Evolutionary conservation across 768 basidiomycete genomes (phyloP).

Genomic region (Vararia minispora): DNA sequence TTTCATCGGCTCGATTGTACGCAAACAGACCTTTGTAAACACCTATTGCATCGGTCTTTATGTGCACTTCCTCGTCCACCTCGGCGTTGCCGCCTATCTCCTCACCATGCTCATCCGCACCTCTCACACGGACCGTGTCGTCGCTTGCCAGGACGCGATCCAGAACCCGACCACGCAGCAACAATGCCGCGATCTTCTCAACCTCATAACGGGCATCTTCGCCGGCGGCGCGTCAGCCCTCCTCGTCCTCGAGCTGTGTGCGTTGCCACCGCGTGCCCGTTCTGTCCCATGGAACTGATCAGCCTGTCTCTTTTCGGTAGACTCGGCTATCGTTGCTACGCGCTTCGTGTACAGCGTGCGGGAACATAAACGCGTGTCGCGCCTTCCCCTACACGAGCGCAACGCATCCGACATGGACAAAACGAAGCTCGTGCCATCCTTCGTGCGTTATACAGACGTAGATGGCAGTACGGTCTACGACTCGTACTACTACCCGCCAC

Average conservation of each 20-base stretch:
- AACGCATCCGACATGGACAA: neutral
- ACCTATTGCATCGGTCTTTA: conserved; percentile 47
- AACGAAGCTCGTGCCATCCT: conserved; percentile 4
- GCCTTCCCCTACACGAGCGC: conserved; percentile 3
- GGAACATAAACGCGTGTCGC: conserved; percentile 11
- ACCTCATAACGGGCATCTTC: conserved; percentile 34
- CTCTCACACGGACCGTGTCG: conserved; percentile 28
- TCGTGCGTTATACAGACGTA: conserved; percentile 8
- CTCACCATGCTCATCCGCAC: conserved; percentile 37
- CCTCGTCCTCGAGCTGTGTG: conserved; percentile 46
- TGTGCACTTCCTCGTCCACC: conserved; percentile 44
- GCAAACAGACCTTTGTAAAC: conserved; percentile 49
- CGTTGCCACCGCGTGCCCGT: conserved; percentile 16
- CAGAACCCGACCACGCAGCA: conserved; percentile 27
- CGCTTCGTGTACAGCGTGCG: conserved; percentile 13
- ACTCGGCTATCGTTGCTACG: conserved; percentile 14
- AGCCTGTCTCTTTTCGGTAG: conserved; percentile 3
- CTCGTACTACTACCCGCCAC: conserved; percentile 1
- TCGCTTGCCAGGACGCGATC: conserved; percentile 36
- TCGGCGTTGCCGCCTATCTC: conserved; percentile 40
- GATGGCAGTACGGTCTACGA: conserved; percentile 9
- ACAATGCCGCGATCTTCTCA: conserved; percentile 34
- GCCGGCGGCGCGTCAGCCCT: conserved; percentile 32
- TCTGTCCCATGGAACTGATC: neutral
- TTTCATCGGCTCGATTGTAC: conserved; percentile 50